Conservation (phyloP, 2,329 filamentous ascomycete genomes). For the Phaeosphaeriaceae sp. region DNA sequence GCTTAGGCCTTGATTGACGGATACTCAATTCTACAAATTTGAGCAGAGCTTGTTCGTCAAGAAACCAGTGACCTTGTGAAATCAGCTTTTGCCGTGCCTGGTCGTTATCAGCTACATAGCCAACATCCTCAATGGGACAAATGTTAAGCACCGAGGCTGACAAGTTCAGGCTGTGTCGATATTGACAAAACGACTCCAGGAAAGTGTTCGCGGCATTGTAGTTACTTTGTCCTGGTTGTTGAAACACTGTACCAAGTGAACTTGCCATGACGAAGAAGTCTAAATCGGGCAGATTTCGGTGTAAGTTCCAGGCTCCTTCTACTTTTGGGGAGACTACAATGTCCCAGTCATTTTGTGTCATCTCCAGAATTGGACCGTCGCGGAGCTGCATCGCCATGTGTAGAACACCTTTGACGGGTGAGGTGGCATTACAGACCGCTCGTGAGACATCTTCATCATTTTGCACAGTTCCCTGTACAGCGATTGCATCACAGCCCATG, state of each 20-base stretch:
- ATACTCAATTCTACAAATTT: too few species aligned
- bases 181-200: slow-evolving; percentile 30
- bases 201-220: slow-evolving; percentile 56
- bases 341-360: neutral
- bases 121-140: slow-evolving; percentile 56
- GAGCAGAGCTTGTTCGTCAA: too few species aligned
- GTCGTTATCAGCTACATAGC: slow-evolving; percentile 37
- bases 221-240: slow-evolving; percentile 50
- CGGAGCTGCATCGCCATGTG: too few species aligned
- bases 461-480: too few species aligned
- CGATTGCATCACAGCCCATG: too few species aligned
- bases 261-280: slow-evolving; percentile 42
- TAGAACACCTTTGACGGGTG: too few species aligned
- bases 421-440: too few species aligned
- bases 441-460: too few species aligned
- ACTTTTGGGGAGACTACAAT: neutral
- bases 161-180: slow-evolving; percentile 20
- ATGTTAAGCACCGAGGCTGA: slow-evolving; percentile 58
- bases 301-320: neutral
- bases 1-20: too few species aligned
- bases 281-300: slow-evolving; percentile 1
- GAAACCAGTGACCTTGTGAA: neutral
- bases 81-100: neutral
- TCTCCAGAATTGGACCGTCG: neutral
- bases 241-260: slow-evolving; percentile 28